Base-by-base conservation (phyloP, 1,284 basidiomycete species). In the Microbotryum silenes-acaulis region DNA sequence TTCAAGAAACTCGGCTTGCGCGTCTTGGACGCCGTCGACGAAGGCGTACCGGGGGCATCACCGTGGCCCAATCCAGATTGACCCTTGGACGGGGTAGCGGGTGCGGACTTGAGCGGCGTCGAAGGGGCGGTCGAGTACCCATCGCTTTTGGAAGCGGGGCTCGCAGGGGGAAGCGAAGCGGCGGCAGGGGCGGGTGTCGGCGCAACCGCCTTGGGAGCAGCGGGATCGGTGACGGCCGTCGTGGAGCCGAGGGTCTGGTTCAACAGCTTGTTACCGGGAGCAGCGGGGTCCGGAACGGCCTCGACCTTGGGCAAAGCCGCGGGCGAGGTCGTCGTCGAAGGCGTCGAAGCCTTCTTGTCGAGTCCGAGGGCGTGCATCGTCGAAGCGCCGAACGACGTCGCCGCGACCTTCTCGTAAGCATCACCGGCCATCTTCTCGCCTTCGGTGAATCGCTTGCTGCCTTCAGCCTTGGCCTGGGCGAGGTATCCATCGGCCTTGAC, bases 351-450 rank as follows among this genome's bases (percentile, higher is more conserved):
- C 14, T 58, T 42, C 27, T 50, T 21, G 37, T 50, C 33, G 44
- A 58, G 57, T 23, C 57, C 57, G 51, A 58, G 50, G 18, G 50
- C 50, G 25, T 52, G 44, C 45, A 58, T 46, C 5, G 50, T 47
- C 8, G 57, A 52, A 20, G 57, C 57, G 16, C 57, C 57, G n/a
- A 58, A 52, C 2, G 48, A n/a, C 6, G 49, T 51, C 6, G 31
- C 57, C 14, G 50, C 50, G 51, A 58, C 50, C 50, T 25, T 52
- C 20, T 51, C 56, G 29, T 57, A 49, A 29, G 47, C 56, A 18
- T 49, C 48, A 29, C 50, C 31, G 25, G 56, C 56, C n/a, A 47
- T 2, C 33, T 51, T 27, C 21, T 57, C 47, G 14, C 20, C 47
- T 29, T 51, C 25, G 14, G 56, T 48, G 31, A 50, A 50, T n/a